A percentile compares a stretch with the other conserved stretches of the same genome.
Conservation (phyloP, 495 filamentous ascomycete species). For the Filosporella fistucella region DNA sequence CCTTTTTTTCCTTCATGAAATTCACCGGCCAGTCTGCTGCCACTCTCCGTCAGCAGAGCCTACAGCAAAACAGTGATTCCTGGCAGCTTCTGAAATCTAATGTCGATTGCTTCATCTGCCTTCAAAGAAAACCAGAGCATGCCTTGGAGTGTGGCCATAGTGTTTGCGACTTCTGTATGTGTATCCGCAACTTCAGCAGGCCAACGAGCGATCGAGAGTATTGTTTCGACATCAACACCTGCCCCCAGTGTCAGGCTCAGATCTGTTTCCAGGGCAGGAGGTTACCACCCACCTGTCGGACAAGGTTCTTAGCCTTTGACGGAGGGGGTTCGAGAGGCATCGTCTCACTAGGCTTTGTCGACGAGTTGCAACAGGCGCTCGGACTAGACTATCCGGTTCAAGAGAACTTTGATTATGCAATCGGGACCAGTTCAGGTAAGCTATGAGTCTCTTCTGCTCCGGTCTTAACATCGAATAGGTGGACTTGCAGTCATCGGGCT, state of each 20-base stretch:
- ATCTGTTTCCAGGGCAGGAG: constrained; percentile 10
- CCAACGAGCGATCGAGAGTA: constrained; percentile 13
- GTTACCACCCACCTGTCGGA: constrained; percentile 12
- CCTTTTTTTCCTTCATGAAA: constrained; percentile 16
- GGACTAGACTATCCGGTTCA: constrained; percentile 13
- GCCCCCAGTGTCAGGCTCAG: constrained; percentile 5
- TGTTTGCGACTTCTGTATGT: constrained; percentile 12
- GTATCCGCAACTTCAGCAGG: constrained; percentile 5
- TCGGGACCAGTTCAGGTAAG: constrained; percentile 20
- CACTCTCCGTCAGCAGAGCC: constrained; percentile 1
- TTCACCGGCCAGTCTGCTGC: constrained; percentile 3
- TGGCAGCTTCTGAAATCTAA: constrained; percentile 8
- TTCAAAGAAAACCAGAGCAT: constrained; percentile 16
- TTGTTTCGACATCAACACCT: constrained; percentile 8
- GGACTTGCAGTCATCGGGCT: constrained; percentile 10
- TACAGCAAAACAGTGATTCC: constrained; percentile 5
- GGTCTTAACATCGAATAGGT: constrained; percentile 9
- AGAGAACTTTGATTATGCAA: constrained; percentile 16
- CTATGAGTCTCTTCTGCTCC: neutral
- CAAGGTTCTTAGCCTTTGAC: constrained; percentile 13
- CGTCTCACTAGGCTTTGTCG: constrained; percentile 12
- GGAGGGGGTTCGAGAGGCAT: constrained; percentile 15
- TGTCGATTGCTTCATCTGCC: constrained; percentile 11
- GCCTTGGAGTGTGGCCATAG: constrained; percentile 9
- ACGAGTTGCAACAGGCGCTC: constrained; percentile 8